Percentiles rank a stretch among this genome's conserved stretches.
These are phyloP conservation scores for Trichoderma sp. DNA, from an alignment of 2,329 filamentous ascomycete species.

Conservation along the genomic window DNA sequence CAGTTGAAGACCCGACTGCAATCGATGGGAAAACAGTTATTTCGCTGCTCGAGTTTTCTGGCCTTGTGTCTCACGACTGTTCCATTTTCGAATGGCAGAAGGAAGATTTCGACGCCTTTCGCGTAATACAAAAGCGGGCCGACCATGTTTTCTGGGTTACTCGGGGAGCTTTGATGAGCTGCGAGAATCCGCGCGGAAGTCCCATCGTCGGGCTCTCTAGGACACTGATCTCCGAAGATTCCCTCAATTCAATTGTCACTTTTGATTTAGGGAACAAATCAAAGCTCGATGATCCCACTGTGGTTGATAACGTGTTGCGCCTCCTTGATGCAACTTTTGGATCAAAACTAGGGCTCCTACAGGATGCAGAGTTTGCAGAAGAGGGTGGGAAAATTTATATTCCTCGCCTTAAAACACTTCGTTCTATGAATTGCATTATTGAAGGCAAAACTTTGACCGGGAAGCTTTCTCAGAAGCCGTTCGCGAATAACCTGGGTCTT, in stretches of 20 bases:
- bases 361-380: constrained; percentile 46
- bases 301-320: constrained; percentile 26
- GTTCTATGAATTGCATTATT: constrained; percentile 44
- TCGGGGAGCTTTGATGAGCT: constrained; percentile 39
- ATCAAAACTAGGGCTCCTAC: constrained; percentile 20
- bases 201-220: constrained; percentile 47
- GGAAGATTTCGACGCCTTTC: constrained; percentile 41
- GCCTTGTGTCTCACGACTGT: constrained; percentile 23
- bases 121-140: constrained; percentile 37
- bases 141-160: constrained; percentile 50
- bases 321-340: constrained; percentile 30
- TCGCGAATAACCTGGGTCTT: constrained; percentile 22
- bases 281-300: constrained; percentile 19
- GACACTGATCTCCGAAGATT: constrained; percentile 50
- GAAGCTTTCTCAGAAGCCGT: constrained; percentile 22
- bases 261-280: constrained; percentile 40
- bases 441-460: constrained; percentile 32
- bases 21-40: constrained; percentile 38
- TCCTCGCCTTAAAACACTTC: constrained; percentile 44
- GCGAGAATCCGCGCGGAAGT: constrained; percentile 36
- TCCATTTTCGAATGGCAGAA: constrained; percentile 42
- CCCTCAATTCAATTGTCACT: constrained; percentile 41
- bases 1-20: constrained; percentile 19
- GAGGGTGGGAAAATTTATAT: constrained; percentile 39
- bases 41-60: constrained; percentile 46